A percentile compares a stretch with the other conserved stretches of the same genome.
These are phyloP conservation scores for Cicer arietinum DNA, from an alignment of 306 rosid genomes.

Conservation along the genomic window DNA sequence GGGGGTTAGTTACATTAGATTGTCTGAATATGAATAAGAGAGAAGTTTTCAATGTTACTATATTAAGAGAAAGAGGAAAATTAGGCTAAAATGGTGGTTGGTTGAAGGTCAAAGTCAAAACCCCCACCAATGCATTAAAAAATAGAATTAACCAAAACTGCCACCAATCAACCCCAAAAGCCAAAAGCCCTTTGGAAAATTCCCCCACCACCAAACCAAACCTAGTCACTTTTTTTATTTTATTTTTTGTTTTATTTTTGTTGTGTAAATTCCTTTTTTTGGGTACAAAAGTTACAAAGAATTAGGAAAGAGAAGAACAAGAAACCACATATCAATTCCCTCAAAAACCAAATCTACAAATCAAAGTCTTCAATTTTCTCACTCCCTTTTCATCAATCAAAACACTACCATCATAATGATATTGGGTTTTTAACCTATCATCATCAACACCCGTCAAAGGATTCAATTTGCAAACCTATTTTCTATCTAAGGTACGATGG, in stretches of 20 bases:
- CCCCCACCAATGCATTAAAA: conserved; percentile 64
- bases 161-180: conserved; percentile 56
- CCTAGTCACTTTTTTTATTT: conserved; percentile 32
- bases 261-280: conserved; percentile 53
- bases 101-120: conserved; percentile 84
- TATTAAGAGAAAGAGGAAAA: conserved; percentile 57
- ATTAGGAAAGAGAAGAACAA: conserved; percentile 37
- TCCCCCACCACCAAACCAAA: conserved; percentile 49
- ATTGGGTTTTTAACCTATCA: conserved; percentile 1
- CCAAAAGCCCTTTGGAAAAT: conserved; percentile 54
- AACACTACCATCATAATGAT: conserved; percentile 29
- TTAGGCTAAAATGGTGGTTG: conserved; percentile 75
- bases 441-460: conserved; percentile 6
- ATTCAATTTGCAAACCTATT: background rate
- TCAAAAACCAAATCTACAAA: conserved; percentile 39
- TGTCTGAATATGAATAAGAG: background rate
- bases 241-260: conserved; percentile 39
- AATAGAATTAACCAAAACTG: conserved; percentile 56
- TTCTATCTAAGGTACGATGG: conserved; percentile 52
- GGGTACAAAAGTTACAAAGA: background rate
- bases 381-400: conserved; percentile 43
- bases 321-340: conserved; percentile 42
- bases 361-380: conserved; percentile 48
- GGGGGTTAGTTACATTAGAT: conserved; percentile 23
- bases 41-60: conserved; percentile 46